Evolutionary conservation across 495 filamentous ascomycete species (phyloP).

Genomic region (Penicillium cataractarum): DNA sequence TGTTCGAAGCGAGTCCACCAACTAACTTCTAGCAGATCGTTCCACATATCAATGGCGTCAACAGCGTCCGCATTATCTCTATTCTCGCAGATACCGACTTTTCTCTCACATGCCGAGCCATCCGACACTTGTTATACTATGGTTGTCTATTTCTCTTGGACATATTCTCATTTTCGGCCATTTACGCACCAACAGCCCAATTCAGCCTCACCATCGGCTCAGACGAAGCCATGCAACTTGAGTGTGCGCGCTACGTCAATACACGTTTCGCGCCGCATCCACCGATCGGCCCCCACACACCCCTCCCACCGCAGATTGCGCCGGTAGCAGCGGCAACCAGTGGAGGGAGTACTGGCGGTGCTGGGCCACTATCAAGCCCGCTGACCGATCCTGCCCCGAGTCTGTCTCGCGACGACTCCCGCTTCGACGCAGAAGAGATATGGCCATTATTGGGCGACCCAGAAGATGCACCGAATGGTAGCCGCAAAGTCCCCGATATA

Average conservation of each 20-base stretch:
- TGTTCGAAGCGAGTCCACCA: background rate
- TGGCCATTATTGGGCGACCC: conserved; percentile 45
- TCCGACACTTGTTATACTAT: conserved; percentile 89
- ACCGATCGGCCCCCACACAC: conserved; percentile 30
- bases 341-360: conserved; percentile 16
- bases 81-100: conserved; percentile 82
- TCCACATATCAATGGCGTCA: conserved; percentile 85
- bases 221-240: conserved; percentile 71
- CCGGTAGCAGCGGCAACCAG: conserved; percentile 17
- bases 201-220: conserved; percentile 73
- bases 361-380: conserved; percentile 21
- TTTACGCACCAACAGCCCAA: conserved; percentile 81
- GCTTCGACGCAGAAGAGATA: conserved; percentile 46
- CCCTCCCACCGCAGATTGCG: conserved; percentile 14
- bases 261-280: conserved; percentile 44
- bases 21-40: conserved; percentile 55
- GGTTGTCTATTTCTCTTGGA: conserved; percentile 85
- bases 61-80: conserved; percentile 82
- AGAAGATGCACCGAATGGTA: conserved; percentile 23
- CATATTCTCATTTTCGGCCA: conserved; percentile 88
- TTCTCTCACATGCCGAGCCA: conserved; percentile 77
- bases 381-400: conserved; percentile 26
- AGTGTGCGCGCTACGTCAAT: conserved; percentile 83
- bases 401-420: conserved; percentile 27
- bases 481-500: conserved; percentile 23